These are phyloP conservation scores for Taxawa tesnikishii DNA, from an alignment of 2,329 filamentous ascomycete species.

Conservation along the genomic window DNA sequence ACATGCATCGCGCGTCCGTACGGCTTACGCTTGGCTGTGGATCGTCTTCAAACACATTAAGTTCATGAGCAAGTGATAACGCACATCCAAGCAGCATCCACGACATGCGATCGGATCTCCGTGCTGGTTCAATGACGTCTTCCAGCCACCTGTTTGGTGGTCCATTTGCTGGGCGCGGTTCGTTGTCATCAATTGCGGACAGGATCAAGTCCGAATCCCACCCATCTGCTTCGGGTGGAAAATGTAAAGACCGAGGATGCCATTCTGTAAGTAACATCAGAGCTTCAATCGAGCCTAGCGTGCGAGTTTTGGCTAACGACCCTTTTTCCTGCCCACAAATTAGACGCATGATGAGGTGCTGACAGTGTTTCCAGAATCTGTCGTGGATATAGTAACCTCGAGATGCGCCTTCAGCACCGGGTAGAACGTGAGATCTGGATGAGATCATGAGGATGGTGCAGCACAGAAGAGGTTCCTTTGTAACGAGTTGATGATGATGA, in stretches of 20 bases:
- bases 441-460: conserved; percentile 43
- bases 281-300: conserved; percentile 41
- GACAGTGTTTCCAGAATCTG: conserved; percentile 41
- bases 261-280: conserved; percentile 43
- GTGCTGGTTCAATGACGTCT: conserved; percentile 42
- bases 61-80: background rate
- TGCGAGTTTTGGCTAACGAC: conserved; percentile 34
- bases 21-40: background rate
- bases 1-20: background rate
- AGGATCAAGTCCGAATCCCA: conserved; percentile 42
- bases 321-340: conserved; percentile 42
- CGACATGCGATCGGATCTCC: conserved; percentile 32
- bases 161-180: no score
- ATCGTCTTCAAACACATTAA: background rate
- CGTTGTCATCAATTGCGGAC: no score
- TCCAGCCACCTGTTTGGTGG: conserved; percentile 36
- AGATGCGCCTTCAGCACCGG: conserved; percentile 30
- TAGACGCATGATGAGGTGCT: conserved; percentile 40
- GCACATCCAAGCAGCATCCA: background rate
- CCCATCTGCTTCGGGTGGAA: conserved; percentile 26
- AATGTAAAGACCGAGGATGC: conserved; percentile 42
- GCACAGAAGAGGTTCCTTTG: conserved; percentile 40
- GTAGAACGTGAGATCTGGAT: conserved; percentile 32
- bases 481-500: conserved; percentile 36
- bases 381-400: conserved; percentile 42